Base-by-base conservation (phyloP, 352 stramenopile species). In the Globisporangium nagaii region DNA sequence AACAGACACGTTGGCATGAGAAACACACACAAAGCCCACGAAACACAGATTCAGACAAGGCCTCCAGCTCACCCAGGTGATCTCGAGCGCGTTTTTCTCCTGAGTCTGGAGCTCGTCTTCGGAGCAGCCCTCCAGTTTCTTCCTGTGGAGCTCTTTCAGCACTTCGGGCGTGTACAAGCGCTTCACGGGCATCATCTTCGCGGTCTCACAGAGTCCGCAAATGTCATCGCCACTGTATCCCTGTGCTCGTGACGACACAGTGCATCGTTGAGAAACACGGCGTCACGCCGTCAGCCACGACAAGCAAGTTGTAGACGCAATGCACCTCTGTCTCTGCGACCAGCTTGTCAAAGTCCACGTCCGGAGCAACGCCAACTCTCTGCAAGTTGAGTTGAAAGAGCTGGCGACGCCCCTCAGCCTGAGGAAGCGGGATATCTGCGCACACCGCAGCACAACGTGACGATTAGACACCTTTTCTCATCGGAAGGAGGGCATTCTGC, bases 161-260 rank as follows among this genome's bases (percentile, higher is more conserved):
- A 92, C 34, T 30, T 88, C 71, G 1, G 79, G 77, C 1, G 79
- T 90, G 51, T 92, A 90, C 45, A 92, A 43, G 6, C 81, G 65
- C 56, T 90, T 92, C 13, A 92, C 79, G 12, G 79, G 80, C 79
- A 93, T 88, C 17, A 79, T 81, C 57, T 93, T 93, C 17, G 82
- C 82, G 40, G 75, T 79, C 62, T 85, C 75, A 13, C 73, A 84
- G n/a, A 83, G 63, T 12, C 73, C 75, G 12, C 68, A 79, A 28
- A 84, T 84, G 37, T 83, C 73, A 11, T 85, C 72, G 36, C 75
- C 72, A 12, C 75, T 84, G 46, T 84, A 84, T 13, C 72, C 72
- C 67, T 84, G 40, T 22, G 31, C 4, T 13, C 3, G 10, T 6
- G 32, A 45, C 36, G 20, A 20, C 32, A 36, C 4, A 7, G 39